Percentiles rank a stretch among this genome's conserved stretches.
These are phyloP conservation scores for Umbelopsis isabellina DNA, from an alignment of 192 early-diverging fungal genomes.

Conservation along the genomic window DNA sequence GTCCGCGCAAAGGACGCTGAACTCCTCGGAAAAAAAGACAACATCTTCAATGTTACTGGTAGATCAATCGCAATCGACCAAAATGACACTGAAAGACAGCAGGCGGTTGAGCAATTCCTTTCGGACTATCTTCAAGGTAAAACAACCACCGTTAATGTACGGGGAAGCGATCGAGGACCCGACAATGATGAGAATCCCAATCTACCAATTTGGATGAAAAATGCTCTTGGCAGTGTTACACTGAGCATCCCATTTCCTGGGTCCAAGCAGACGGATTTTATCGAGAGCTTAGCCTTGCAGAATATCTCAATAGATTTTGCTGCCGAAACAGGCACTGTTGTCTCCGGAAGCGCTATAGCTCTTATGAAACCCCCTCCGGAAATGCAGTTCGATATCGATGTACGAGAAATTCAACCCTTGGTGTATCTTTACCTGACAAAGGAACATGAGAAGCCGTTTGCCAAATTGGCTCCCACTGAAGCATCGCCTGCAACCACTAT, in stretches of 20 bases:
- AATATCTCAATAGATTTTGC: conserved; percentile 40
- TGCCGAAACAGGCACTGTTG: conserved; percentile 12
- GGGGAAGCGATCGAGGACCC: conserved; percentile 30
- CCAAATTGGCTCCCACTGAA: conserved; percentile 20
- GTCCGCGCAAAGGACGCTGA: conserved; percentile 31
- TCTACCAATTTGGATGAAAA: conserved; percentile 34
- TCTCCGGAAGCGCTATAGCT: conserved; percentile 39
- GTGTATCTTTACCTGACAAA: conserved; percentile 30
- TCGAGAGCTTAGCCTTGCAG: conserved; percentile 28
- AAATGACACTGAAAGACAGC: conserved; percentile 9
- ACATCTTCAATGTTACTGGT: conserved; percentile 35
- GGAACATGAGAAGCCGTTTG: conserved; percentile 36
- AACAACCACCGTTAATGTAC: conserved; percentile 25
- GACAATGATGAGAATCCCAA: conserved; percentile 24
- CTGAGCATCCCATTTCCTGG: conserved; percentile 40
- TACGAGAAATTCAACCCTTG: conserved; percentile 23
- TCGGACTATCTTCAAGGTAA: conserved; percentile 37
- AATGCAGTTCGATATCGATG: conserved; percentile 39
- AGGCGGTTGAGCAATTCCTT: conserved; percentile 24
- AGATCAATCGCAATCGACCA: conserved; percentile 25
- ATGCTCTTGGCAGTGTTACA: conserved; percentile 26
- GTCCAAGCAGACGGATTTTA: conserved; percentile 34
- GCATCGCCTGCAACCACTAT: conserved; percentile 29
- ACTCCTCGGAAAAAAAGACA: conserved; percentile 29
- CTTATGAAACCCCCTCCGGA: conserved; percentile 31